Base-by-base conservation (phyloP, 1,139 yeast species). In the Pichia sp. region DNA sequence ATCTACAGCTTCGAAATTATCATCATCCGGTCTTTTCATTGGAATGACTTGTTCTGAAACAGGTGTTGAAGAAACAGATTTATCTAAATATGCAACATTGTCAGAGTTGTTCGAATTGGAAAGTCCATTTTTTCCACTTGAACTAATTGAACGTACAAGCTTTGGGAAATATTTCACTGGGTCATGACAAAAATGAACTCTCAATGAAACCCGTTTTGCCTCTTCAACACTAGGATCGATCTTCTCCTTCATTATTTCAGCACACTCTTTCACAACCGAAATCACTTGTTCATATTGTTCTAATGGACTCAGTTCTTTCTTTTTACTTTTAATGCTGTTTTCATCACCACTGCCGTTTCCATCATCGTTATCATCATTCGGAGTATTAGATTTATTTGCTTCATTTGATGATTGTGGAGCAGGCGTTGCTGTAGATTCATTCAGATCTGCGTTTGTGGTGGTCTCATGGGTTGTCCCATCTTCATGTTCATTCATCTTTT, bases 181-280 rank as follows among this genome's bases (percentile, higher is more conserved):
- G 52, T 79, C 78, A 41, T 79, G 63, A 38, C 82, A 75, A 53
- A 73, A 79, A 52, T 77, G 80, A 33, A 82, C 73, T 58, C 79
- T 81, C 40, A 75, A 76, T 48, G 81, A 86, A 28, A 81, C 78
- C 26, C 62, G 62, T 38, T 73, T 77, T 23, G 85, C 82, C 46
- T 77, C 82, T 46, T 82, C 85, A 42, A 75, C 68, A 6, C 78
- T 63, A 0, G 83, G 74, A 42, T 69, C 67, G 7, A 65, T 62
- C 8, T 44, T 42, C 8, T 44, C 39, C 3, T 69, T 58, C 5
- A 64, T 63, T 4, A 43, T 41, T 47, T 68, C 68, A n/a, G 74
- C 69, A 56, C 90, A 82, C 42, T 68, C 64, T 41, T 67, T 63
- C 26, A 83, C 67, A 0, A 75, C 62, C 6, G 59, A 55, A 23